Evolutionary conservation across 495 filamentous ascomycete species (phyloP).

Genomic region (Podospora didyma): DNA sequence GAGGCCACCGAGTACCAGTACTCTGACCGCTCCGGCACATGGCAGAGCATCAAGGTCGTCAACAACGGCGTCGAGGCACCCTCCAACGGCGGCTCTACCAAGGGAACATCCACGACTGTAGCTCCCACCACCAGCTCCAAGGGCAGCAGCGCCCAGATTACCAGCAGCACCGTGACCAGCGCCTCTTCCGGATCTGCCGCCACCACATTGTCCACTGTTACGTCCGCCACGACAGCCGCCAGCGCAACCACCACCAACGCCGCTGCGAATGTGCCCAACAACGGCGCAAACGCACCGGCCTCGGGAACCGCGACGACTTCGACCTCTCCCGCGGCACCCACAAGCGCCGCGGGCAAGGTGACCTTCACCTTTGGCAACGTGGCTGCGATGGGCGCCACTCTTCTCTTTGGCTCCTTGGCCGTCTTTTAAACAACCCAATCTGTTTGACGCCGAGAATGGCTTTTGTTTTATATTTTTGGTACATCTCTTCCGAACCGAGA

Average conservation of each 20-base stretch:
- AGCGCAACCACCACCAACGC: conserved; percentile 5
- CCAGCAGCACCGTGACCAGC: conserved; percentile 3
- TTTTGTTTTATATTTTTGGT: background rate
- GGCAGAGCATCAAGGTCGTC: conserved; percentile 70
- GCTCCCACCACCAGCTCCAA: conserved; percentile 18
- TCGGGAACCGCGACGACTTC: conserved; percentile 3
- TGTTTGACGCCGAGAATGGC: background rate
- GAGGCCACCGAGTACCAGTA: conserved; percentile 64
- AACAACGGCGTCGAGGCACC: conserved; percentile 65
- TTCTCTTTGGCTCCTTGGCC: conserved; percentile 24
- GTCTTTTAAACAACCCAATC: conserved; percentile 20
- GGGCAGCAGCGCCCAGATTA: conserved; percentile 4
- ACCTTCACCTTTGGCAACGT: conserved; percentile 15
- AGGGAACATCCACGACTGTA: conserved; percentile 17
- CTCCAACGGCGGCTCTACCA: conserved; percentile 18
- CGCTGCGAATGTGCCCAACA: conserved; percentile 6
- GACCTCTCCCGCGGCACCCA: conserved; percentile 4
- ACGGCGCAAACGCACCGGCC: conserved; percentile 11
- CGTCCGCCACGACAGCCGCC: background rate
- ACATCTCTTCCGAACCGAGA: conserved; percentile 6
- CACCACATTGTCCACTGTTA: background rate
- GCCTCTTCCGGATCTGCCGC: conserved; percentile 2
- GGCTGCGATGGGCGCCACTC: conserved; percentile 21
- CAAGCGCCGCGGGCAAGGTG: conserved; percentile 21
- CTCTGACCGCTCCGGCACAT: conserved; percentile 64